Base-by-base conservation (phyloP, 768 basidiomycete species). In the Suillus subaureus region DNA sequence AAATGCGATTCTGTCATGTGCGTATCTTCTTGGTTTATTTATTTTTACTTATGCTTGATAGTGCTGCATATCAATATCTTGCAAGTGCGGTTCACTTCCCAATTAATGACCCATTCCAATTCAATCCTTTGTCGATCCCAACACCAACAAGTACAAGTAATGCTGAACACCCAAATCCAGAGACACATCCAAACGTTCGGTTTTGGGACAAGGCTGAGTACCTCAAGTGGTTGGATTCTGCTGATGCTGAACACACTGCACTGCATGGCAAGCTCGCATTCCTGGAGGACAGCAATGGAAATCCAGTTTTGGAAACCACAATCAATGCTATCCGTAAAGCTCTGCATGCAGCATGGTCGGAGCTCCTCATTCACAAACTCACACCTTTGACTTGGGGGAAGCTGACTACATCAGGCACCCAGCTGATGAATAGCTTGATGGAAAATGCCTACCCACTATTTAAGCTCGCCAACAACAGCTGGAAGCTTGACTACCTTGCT, bases 401-500 rank as follows among this genome's bases (percentile, higher is more conserved):
- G 26, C 60, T 64, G 33, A 65, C 51, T 40, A 33, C 67, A 11
- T 55, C 39, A 18, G 49, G 39, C 2, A 15, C 23, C 21, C 21
- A 67, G 21, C 15, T 55, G 4, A 40, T 67, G 12, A 60, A 55
- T 18, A 31, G 6, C 4, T 39, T 64, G n/a, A 43, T 67, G 49
- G 58, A 67, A 26, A 40, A 49, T 4, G 42, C 60, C 39, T 67
- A 26, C 47, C 51, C 58, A 0, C 16, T 67, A 3, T 61, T 67
- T 42, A 65, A 37, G 42, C 54, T 67, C 8, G 31, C 57, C 12
- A 42, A 67, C 6, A 47, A 65, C 33, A 26, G 66, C 2, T 67
- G 67, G 64, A 67, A 67, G 33, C 33, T 65, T 0, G 37, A 65
- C 7, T 39, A 65, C 9, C 16, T 67, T 4, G 35, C 64, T 23